These are phyloP conservation scores for Goffeauzyma gilvescens DNA, from an alignment of 768 basidiomycete species.

Conservation along the genomic window DNA sequence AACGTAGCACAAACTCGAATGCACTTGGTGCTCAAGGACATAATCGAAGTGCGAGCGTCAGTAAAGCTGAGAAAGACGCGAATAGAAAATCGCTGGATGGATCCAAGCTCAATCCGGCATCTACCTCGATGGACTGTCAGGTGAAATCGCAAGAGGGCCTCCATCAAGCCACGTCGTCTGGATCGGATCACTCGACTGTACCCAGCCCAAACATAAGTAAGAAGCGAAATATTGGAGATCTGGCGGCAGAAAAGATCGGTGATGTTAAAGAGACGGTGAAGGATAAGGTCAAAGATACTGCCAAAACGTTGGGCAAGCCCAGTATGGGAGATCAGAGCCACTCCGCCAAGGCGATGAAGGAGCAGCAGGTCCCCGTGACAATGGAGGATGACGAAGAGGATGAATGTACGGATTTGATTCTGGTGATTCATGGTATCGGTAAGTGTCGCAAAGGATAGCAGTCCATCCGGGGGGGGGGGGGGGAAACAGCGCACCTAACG, in stretches of 20 bases:
- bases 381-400: constrained; percentile 26
- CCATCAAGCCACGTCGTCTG: no score
- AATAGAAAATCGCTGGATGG: no score
- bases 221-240: constrained; percentile 1
- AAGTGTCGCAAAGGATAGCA: constrained; percentile 24
- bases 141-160: no score
- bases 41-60: no score
- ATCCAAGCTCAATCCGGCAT: no score
- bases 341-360: constrained; percentile 17
- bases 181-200: no score
- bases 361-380: constrained; percentile 26
- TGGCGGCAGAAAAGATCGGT: neutral
- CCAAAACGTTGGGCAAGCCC: constrained; percentile 11
- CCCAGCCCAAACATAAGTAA: no score
- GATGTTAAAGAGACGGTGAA: constrained; percentile 9
- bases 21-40: no score
- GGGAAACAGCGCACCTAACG: neutral
- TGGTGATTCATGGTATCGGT: constrained; percentile 37
- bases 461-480: no score
- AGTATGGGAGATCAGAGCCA: constrained; percentile 12
- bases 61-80: no score
- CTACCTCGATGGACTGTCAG: no score
- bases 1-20: no score
- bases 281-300: neutral
- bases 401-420: constrained; percentile 34